These are phyloP conservation scores for Madurella mycetomatis DNA, from an alignment of 2,329 filamentous ascomycete genomes.

Conservation along the genomic window DNA sequence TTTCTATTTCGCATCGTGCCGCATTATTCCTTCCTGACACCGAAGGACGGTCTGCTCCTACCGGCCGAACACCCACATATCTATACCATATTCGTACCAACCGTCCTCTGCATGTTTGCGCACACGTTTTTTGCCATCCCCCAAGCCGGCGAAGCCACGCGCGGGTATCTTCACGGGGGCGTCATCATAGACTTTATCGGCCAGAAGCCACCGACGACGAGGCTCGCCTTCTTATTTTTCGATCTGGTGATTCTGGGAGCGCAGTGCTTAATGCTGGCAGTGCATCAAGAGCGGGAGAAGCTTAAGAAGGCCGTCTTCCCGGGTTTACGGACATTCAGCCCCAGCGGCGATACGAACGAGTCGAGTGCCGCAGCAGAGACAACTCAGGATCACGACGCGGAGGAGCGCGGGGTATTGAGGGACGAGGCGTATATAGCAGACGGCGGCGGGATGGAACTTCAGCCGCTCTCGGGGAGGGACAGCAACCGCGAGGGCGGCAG, in stretches of 20 bases:
- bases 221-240: slow-evolving; percentile 49
- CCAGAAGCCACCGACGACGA: slow-evolving; percentile 57
- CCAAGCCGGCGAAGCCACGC: slow-evolving; percentile 54
- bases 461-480: slow-evolving; percentile 31
- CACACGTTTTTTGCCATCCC: slow-evolving; percentile 55
- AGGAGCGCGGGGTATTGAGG: slow-evolving; percentile 50
- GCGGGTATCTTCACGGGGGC: slow-evolving; percentile 64
- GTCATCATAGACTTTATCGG: slow-evolving; percentile 65
- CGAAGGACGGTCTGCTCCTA: slow-evolving; percentile 55
- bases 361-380: slow-evolving; percentile 22
- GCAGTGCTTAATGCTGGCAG: slow-evolving; percentile 61
- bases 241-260: slow-evolving; percentile 53
- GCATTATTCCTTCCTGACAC: slow-evolving; percentile 61
- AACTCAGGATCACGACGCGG: slow-evolving; percentile 50
- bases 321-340: slow-evolving; percentile 8
- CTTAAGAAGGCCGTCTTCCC: slow-evolving; percentile 45
- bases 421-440: slow-evolving; percentile 35
- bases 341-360: not conserved
- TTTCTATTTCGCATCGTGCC: slow-evolving; percentile 54
- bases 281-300: slow-evolving; percentile 57
- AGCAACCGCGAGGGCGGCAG: slow-evolving; percentile 28
- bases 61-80: slow-evolving; percentile 55
- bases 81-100: slow-evolving; percentile 54
- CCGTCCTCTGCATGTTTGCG: slow-evolving; percentile 56
- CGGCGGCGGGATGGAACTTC: slow-evolving; percentile 44